Conservation (phyloP, 805 yeast genomes). For the Teunomyces pallodes region DNA sequence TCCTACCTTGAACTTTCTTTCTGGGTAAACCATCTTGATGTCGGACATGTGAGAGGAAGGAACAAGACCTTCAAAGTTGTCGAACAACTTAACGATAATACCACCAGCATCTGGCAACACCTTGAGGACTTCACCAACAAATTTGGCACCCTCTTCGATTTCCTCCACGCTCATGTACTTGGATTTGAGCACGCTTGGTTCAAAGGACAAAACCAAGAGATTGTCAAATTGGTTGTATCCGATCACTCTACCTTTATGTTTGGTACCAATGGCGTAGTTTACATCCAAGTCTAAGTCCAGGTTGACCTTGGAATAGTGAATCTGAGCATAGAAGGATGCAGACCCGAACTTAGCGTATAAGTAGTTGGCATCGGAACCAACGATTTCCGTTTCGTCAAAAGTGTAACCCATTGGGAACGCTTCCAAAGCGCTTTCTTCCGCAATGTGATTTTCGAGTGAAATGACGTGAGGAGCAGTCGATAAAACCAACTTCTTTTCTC, state of each 20-base stretch:
- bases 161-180: slow-evolving; percentile 68
- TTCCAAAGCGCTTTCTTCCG: slow-evolving; percentile 36
- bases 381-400: slow-evolving; percentile 56
- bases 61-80: slow-evolving; percentile 71
- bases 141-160: slow-evolving; percentile 66
- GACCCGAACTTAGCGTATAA: slow-evolving; percentile 58
- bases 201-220: slow-evolving; percentile 63
- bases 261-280: slow-evolving; percentile 60
- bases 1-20: slow-evolving; percentile 86
- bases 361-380: slow-evolving; percentile 57
- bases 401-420: slow-evolving; percentile 80
- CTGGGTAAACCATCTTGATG: slow-evolving; percentile 80
- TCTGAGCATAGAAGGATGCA: slow-evolving; percentile 59
- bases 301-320: slow-evolving; percentile 71
- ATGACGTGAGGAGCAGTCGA: slow-evolving; percentile 61
- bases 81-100: slow-evolving; percentile 61
- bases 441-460: slow-evolving; percentile 20
- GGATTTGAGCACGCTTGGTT: slow-evolving; percentile 60
- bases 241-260: slow-evolving; percentile 73
- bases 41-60: slow-evolving; percentile 80
- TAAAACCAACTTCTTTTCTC: slow-evolving; percentile 58
- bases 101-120: slow-evolving; percentile 61
- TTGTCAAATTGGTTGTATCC: slow-evolving; percentile 70
- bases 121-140: slow-evolving; percentile 52
- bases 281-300: slow-evolving; percentile 42